Evolutionary conservation across 2,329 filamentous ascomycete genomes (phyloP).

Genomic region (Ramularia endophylla): DNA sequence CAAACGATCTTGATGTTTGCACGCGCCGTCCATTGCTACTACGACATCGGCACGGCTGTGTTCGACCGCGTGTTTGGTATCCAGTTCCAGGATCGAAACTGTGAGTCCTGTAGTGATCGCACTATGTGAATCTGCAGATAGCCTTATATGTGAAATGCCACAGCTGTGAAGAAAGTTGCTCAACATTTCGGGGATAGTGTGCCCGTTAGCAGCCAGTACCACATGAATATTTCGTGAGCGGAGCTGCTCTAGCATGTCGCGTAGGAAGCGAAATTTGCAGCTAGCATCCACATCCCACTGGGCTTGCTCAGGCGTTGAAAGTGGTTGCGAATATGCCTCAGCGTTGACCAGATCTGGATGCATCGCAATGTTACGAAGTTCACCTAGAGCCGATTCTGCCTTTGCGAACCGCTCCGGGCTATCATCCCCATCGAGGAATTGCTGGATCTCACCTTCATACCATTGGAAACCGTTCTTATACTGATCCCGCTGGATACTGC

Average conservation of each 20-base stretch:
- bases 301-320: conserved; percentile 22
- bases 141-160: conserved; percentile 9
- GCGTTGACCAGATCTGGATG: conserved; percentile 32
- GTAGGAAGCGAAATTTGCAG: conserved; percentile 33
- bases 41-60: conserved; percentile 32
- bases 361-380: conserved; percentile 22
- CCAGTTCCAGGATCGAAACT: conserved; percentile 33
- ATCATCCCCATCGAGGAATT: conserved; percentile 20
- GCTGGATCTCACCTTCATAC: conserved; percentile 19
- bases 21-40: conserved; percentile 35
- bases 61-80: conserved; percentile 16
- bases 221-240: conserved; percentile 22
- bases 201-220: conserved; percentile 26
- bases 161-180: conserved; percentile 29
- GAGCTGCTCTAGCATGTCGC: conserved; percentile 26
- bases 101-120: conserved; percentile 12
- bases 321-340: conserved; percentile 26
- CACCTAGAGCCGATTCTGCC: conserved; percentile 24
- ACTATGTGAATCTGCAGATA: conserved; percentile 3
- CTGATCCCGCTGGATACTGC: conserved; percentile 28
- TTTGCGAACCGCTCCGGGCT: conserved; percentile 11
- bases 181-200: conserved; percentile 27
- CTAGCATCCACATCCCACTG: conserved; percentile 32
- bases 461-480: conserved; percentile 24
- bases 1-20: conserved; percentile 10